Percentiles rank a stretch among this genome's conserved stretches.
These are phyloP conservation scores for Plenodomus lindquistii DNA, from an alignment of 2,329 filamentous ascomycete species.

Conservation along the genomic window DNA sequence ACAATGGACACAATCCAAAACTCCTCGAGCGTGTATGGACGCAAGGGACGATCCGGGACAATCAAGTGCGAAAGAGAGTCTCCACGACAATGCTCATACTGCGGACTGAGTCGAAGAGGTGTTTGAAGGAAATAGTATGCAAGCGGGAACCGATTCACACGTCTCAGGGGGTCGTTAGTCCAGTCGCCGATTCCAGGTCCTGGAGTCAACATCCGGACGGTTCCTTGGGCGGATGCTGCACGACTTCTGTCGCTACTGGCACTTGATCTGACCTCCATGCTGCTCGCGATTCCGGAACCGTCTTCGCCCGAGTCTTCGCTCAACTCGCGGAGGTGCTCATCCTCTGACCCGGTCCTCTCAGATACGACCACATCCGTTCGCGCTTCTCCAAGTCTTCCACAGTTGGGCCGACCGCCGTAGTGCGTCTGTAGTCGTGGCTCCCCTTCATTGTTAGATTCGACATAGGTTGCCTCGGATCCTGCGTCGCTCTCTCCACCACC, in stretches of 20 bases:
- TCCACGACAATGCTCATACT: slow-evolving; percentile 35
- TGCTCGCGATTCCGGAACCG: slow-evolving; percentile 8
- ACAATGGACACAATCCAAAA: neutral
- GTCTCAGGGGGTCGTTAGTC: slow-evolving; percentile 1
- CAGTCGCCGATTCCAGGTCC: slow-evolving; percentile 27
- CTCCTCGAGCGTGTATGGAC: slow-evolving; percentile 7
- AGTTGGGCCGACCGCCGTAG: neutral
- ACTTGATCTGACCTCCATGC: slow-evolving; percentile 13
- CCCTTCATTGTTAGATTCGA: neutral
- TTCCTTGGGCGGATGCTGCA: slow-evolving; percentile 2
- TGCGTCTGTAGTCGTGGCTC: neutral
- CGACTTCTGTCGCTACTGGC: slow-evolving; percentile 16
- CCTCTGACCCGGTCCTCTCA: neutral
- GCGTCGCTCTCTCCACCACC: slow-evolving; percentile 13
- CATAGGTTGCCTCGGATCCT: slow-evolving; percentile 3
- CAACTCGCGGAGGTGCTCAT: neutral
- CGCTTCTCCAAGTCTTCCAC: neutral
- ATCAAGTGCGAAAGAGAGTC: slow-evolving; percentile 25
- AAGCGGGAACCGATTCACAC: slow-evolving; percentile 2
- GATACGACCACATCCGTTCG: neutral
- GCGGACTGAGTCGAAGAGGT: slow-evolving; percentile 36
- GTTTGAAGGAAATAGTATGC: slow-evolving; percentile 28
- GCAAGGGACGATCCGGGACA: slow-evolving; percentile 16
- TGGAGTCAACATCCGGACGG: slow-evolving; percentile 22
- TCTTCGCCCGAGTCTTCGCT: neutral